Conservation (phyloP, 768 basidiomycete species). For the Collybiopsis confluens region DNA sequence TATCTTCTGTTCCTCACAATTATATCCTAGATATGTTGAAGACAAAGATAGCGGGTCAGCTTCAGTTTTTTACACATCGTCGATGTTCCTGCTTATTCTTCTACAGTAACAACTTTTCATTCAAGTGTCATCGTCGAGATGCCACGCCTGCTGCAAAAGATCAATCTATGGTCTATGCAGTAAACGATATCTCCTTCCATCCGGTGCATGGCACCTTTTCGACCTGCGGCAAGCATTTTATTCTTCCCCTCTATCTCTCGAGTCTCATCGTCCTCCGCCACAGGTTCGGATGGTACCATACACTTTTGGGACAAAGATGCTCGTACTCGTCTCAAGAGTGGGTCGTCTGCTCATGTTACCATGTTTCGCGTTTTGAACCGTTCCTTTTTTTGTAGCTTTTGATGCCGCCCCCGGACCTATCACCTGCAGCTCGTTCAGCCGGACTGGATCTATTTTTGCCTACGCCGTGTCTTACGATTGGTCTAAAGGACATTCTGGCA, state of each 20-base stretch:
- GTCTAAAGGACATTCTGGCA: slow-evolving; percentile 88
- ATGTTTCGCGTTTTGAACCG: not conserved
- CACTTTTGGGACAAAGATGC: slow-evolving; percentile 96
- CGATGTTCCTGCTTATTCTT: not conserved
- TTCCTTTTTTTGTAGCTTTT: slow-evolving; percentile 46
- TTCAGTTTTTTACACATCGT: not conserved
- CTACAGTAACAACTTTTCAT: slow-evolving; percentile 75
- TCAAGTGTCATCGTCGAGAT: slow-evolving; percentile 77
- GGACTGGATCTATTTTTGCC: slow-evolving; percentile 83
- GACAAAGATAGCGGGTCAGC: slow-evolving; percentile 72
- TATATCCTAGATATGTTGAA: slow-evolving; percentile 65
- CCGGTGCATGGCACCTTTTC: slow-evolving; percentile 82
- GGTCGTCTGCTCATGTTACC: slow-evolving; percentile 14
- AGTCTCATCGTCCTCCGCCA: not conserved
- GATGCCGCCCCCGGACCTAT: slow-evolving; percentile 75
- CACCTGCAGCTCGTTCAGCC: slow-evolving; percentile 78
- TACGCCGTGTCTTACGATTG: slow-evolving; percentile 93
- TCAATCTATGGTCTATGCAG: slow-evolving; percentile 70
- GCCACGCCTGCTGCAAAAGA: slow-evolving; percentile 52
- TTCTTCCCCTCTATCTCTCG: slow-evolving; percentile 9
- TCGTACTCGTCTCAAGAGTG: slow-evolving; percentile 88
- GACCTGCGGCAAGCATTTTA: slow-evolving; percentile 54
- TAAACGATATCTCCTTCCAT: slow-evolving; percentile 86
- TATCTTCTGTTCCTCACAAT: not conserved
- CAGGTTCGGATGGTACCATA: slow-evolving; percentile 80